Percentiles rank a stretch among this genome's conserved stretches.
These are phyloP conservation scores for Perkinsus marinus DNA, from an alignment of 169 alveolate genomes.

Conservation along the genomic window DNA sequence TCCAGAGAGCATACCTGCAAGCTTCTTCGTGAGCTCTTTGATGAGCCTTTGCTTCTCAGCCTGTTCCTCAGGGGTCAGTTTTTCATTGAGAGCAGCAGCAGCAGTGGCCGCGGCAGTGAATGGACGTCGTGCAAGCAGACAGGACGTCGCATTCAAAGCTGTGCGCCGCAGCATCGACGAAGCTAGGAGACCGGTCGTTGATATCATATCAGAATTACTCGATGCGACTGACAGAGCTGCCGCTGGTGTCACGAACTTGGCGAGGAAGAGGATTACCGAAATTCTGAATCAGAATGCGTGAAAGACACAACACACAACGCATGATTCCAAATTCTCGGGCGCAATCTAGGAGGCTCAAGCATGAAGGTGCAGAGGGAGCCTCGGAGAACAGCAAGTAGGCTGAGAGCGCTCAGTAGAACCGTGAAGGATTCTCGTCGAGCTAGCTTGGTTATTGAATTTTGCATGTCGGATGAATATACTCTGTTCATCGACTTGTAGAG, in stretches of 20 bases:
- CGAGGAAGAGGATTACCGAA: no score
- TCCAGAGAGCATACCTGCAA: not conserved
- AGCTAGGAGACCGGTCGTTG: not conserved
- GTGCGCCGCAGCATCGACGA: not conserved
- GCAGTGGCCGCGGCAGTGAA: not conserved
- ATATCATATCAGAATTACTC: not conserved
- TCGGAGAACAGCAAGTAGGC: no score
- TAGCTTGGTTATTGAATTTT: no score
- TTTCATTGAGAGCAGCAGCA: conserved; percentile 5
- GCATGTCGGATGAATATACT: no score
- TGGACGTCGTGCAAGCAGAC: not conserved
- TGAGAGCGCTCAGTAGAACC: no score
- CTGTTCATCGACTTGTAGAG: no score
- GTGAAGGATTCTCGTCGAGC: no score
- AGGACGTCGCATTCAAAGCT: not conserved
- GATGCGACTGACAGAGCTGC: not conserved
- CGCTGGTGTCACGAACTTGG: no score
- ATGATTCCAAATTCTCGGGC: no score
- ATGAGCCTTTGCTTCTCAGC: conserved; percentile 36
- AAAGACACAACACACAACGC: not conserved
- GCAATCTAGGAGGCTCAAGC: no score
- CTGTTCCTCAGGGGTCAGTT: conserved; percentile 20
- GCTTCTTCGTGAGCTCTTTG: conserved; percentile 25
- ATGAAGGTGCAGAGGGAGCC: no score
- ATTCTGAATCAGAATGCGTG: not conserved